phyloP scores from a whole-genome alignment of 805 yeast species.

The Starmerella bombicola region DNA sequence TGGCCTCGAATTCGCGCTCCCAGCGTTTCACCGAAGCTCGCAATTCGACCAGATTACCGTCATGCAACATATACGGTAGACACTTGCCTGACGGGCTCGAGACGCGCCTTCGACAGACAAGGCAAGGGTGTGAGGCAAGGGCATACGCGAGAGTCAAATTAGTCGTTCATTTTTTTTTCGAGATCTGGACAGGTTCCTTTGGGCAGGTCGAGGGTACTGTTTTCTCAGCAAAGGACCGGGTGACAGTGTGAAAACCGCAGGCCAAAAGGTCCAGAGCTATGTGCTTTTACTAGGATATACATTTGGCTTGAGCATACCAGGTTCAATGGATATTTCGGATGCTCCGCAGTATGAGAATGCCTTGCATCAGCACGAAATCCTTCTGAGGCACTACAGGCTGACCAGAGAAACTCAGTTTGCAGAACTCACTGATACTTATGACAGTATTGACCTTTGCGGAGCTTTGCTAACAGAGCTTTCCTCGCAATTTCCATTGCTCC shows the following conservation, averaged over 20 bases:
- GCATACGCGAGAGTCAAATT: no score
- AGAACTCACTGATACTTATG: slow-evolving; percentile 34
- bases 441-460: slow-evolving; percentile 59
- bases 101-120: no score
- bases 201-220: no score
- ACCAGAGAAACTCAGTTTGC: slow-evolving; percentile 37
- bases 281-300: no score
- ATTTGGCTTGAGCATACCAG: no score
- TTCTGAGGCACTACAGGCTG: slow-evolving; percentile 28
- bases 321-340: slow-evolving; percentile 3
- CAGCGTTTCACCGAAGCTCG: slow-evolving; percentile 15
- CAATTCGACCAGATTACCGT: slow-evolving; percentile 4
- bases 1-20: slow-evolving; percentile 16
- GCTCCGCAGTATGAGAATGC: slow-evolving; percentile 9
- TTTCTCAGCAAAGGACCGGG: no score
- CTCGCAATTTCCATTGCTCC: slow-evolving; percentile 34
- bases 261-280: no score
- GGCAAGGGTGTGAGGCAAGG: no score
- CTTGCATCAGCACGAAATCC: slow-evolving; percentile 6
- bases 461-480: slow-evolving; percentile 52
- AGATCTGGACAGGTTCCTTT: no score
- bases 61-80: not conserved
- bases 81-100: not conserved
- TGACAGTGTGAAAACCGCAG: no score
- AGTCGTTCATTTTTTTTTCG: no score